phyloP scores from a whole-genome alignment of 2,329 filamentous ascomycete genomes.

The Huntiella abstrusa region DNA sequence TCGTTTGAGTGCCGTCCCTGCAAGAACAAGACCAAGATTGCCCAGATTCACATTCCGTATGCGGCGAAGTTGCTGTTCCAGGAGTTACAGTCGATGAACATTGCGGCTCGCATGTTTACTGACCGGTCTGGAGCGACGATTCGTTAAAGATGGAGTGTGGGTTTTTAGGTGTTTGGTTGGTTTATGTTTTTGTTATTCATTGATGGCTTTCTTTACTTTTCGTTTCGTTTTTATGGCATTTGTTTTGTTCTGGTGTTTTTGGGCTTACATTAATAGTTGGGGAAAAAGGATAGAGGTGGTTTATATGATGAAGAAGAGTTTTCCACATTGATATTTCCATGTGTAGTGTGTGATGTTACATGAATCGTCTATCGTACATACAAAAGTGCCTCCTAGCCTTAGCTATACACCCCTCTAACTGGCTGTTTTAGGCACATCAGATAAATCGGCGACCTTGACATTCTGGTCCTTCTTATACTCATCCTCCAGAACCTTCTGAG shows the following conservation, averaged over 20 bases:
- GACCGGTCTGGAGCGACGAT: constrained; percentile 59
- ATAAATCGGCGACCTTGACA: constrained; percentile 26
- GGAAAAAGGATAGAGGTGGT: neutral
- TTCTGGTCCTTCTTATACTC: constrained; percentile 82
- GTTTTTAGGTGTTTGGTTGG: neutral
- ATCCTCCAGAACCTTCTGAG: constrained; percentile 67
- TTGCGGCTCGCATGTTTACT: constrained; percentile 93
- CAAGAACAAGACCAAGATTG: constrained; percentile 98
- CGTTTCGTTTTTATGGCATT: neutral
- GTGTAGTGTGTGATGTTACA: neutral
- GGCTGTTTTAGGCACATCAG: constrained; percentile 4
- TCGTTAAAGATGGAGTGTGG: constrained; percentile 23
- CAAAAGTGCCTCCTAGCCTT: neutral
- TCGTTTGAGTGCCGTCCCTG: constrained; percentile 93
- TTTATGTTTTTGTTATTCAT: neutral
- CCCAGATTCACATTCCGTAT: constrained; percentile 93
- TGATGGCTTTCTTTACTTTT: neutral
- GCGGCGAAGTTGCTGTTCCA: constrained; percentile 97
- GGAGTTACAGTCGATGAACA: constrained; percentile 95
- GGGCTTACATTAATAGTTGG: neutral
- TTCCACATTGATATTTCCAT: neutral
- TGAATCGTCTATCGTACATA: neutral
- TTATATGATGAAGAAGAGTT: neutral
- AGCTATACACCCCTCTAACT: neutral
- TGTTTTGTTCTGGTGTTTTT: neutral